phyloP scores from a whole-genome alignment of 495 filamentous ascomycete species.

The Aspergillus conjunctus region DNA sequence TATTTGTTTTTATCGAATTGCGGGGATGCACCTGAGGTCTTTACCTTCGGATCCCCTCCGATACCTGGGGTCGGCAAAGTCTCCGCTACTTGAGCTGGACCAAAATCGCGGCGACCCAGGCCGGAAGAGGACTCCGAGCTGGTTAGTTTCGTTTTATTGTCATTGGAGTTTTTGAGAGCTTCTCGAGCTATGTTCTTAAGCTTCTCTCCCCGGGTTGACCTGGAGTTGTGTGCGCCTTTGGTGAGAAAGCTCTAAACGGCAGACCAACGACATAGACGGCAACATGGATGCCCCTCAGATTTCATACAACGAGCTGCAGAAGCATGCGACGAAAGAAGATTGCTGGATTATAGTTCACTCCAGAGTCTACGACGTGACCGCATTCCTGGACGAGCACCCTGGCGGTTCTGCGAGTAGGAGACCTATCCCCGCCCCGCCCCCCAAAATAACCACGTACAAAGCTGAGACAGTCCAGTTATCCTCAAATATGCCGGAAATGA shows the following conservation, averaged over 20 bases:
- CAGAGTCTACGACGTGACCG: constrained; percentile 81
- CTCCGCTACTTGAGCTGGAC: not conserved
- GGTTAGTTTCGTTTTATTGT: too few species aligned
- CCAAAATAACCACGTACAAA: too few species aligned
- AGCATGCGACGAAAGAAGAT: constrained; percentile 46
- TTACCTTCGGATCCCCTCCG: not conserved
- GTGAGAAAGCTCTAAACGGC: not conserved
- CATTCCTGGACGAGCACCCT: constrained; percentile 62
- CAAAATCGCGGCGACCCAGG: not conserved
- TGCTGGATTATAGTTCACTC: constrained; percentile 89
- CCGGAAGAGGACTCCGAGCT: not conserved
- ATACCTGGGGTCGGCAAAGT: not conserved
- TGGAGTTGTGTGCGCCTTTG: not conserved
- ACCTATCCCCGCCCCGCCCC: not conserved
- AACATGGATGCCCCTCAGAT: not conserved
- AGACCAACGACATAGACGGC: constrained; percentile 3
- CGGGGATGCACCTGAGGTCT: not conserved
- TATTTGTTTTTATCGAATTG: not conserved
- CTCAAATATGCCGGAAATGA: constrained; percentile 58
- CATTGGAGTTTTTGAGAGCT: too few species aligned
- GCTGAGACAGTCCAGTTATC: not conserved
- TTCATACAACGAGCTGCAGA: not conserved
- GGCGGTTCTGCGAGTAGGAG: constrained; percentile 48
- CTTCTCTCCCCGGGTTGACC: not conserved
- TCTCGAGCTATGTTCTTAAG: not conserved